Evolutionary conservation across 202 grass and related monocot genomes (phyloP).

Genomic region (Schoenoplectus triqueter): DNA sequence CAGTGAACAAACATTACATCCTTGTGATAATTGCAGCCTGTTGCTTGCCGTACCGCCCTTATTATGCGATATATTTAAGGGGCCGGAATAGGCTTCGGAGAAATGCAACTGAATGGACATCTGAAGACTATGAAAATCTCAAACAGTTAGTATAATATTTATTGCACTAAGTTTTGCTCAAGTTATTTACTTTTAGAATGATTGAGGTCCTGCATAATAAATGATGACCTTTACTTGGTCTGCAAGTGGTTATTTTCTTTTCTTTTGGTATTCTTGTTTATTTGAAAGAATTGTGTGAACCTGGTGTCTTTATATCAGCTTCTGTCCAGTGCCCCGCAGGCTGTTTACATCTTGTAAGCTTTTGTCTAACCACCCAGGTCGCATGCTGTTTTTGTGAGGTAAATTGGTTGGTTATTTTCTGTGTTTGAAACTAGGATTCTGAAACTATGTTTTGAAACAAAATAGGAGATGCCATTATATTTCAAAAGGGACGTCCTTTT

Average conservation of each 20-base stretch:
- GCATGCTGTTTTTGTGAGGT: neutral
- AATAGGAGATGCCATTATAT: neutral
- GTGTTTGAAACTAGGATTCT: neutral
- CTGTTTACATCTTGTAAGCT: neutral
- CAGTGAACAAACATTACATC: neutral
- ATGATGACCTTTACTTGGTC: conserved; percentile 7
- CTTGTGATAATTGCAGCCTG: conserved; percentile 40
- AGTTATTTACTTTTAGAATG: neutral
- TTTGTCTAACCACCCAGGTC: neutral
- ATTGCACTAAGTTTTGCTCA: neutral
- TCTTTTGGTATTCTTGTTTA: neutral
- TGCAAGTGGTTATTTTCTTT: neutral
- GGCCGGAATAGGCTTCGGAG: conserved; percentile 51
- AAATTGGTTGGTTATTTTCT: neutral
- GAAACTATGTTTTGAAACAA: too few relatives aligned
- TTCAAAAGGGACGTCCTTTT: neutral
- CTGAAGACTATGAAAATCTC: conserved; percentile 42
- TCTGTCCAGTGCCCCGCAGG: neutral
- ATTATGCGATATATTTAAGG: conserved; percentile 44
- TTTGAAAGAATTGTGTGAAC: neutral
- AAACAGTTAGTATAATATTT: conserved; percentile 33
- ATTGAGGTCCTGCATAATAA: neutral
- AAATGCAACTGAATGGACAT: conserved; percentile 56
- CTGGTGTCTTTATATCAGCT: neutral
- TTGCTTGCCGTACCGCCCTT: conserved; percentile 65